Evolutionary conservation across 306 rosid species (phyloP), one percentile per base, ranked within the genome.

Genomic region (Quercus variabilis): DNA sequence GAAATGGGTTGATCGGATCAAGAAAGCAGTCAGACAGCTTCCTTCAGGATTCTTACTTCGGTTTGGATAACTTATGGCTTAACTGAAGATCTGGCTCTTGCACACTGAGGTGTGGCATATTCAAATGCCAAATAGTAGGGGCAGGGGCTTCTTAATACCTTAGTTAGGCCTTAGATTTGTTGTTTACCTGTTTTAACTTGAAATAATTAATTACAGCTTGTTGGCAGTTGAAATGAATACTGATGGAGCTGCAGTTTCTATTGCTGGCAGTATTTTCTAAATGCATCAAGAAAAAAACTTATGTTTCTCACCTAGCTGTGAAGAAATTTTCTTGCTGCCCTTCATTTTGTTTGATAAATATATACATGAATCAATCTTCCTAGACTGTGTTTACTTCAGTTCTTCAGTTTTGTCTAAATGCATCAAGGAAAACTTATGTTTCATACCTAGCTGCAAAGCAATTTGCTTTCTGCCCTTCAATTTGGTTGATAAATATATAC

Each of bases 351-450:
- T 77, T n/a, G 31, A 26, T 76, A 63, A 79, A 64, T 62, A 41
- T 43, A 67, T 55, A 2, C 28, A 25, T 14, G 5, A 55, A 4
- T 69, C 54, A 35, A 69, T 57, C 76, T 25, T 59, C 21, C 25
- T 63, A 56, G 77, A 55, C 60, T 74, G 26, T 55, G 80, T 74
- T 78, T 76, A 57, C 74, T 81, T 38, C 70, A 17, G 65, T 73
- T 38, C 46, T 38, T 38, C 43, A 64, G 31, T 30, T 6, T 64
- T 64, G 3, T 15, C 70, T 17, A 23, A 25, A 12, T 5, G 46
- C 70, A 15, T 64, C 20, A 33, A 18, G n/a, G 19, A 19, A 35
- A 65, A 18, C 4, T 18, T 0, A 11, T 23, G 1, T 8, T 17
- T 33, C 51, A 1, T 67, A 8, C 49, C 51, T 33, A 33, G 21